Conservation (phyloP, 2,329 filamentous ascomycete genomes). For the Neonectria neomacrospora region DNA sequence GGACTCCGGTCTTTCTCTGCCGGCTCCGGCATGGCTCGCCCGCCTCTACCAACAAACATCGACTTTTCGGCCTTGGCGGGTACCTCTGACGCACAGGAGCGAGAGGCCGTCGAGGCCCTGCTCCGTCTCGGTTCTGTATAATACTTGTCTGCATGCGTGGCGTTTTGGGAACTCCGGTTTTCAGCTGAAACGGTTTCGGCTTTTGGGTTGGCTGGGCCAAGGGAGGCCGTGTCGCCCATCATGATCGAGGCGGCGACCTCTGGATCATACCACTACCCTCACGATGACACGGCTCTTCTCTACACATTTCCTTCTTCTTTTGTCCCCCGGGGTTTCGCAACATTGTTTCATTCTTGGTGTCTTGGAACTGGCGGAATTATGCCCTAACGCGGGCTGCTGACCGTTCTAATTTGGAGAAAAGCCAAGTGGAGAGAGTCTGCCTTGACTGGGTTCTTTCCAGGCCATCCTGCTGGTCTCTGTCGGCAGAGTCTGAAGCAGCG, state of each 20-base stretch:
- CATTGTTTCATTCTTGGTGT: slow-evolving; percentile 39
- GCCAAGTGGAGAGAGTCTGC: slow-evolving; percentile 21
- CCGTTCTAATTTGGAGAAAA: slow-evolving; percentile 28
- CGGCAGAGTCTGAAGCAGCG: slow-evolving; percentile 6
- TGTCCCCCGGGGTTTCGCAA: slow-evolving; percentile 25
- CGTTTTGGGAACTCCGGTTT: slow-evolving; percentile 54
- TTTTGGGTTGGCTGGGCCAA: slow-evolving; percentile 45
- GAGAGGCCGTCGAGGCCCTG: slow-evolving; percentile 83
- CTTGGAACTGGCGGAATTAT: slow-evolving; percentile 35
- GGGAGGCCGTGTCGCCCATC: slow-evolving; percentile 47
- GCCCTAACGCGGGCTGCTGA: slow-evolving; percentile 27
- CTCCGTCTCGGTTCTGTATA: slow-evolving; percentile 84
- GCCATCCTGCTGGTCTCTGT: slow-evolving; percentile 15
- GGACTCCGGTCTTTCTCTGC: slow-evolving; percentile 61
- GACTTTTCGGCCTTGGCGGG: slow-evolving; percentile 62
- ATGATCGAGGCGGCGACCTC: slow-evolving; percentile 49
- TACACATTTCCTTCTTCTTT: slow-evolving; percentile 25
- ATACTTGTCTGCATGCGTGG: slow-evolving; percentile 64
- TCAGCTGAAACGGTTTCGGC: slow-evolving; percentile 33
- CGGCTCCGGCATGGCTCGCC: slow-evolving; percentile 63
- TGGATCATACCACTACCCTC: slow-evolving; percentile 43
- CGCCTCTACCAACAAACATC: slow-evolving; percentile 63
- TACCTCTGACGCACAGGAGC: slow-evolving; percentile 76
- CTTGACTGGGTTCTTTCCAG: slow-evolving; percentile 17
- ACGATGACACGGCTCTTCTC: slow-evolving; percentile 49